Conservation (phyloP, 768 basidiomycete species). For the Amanita brunnescens region DNA sequence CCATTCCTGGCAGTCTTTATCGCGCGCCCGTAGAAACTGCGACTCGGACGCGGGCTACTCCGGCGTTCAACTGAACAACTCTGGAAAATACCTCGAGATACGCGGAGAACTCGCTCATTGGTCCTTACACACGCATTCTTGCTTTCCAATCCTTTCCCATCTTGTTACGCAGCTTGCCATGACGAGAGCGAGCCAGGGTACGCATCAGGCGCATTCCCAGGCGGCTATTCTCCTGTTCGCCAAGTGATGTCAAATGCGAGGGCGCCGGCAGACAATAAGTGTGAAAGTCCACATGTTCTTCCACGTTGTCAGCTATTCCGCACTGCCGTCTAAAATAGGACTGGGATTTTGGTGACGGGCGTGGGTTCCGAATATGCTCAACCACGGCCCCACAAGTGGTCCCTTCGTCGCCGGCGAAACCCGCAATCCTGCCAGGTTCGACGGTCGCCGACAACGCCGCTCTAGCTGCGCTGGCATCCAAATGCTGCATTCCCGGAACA, state of each 20-base stretch:
- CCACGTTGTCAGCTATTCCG: conserved; percentile 1
- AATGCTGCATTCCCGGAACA: no score
- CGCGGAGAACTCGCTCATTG: background rate
- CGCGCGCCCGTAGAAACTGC: background rate
- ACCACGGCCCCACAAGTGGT: no score
- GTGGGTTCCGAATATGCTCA: no score
- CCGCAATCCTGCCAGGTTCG: no score
- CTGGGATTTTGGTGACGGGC: no score
- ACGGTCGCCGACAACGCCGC: no score
- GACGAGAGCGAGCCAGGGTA: background rate
- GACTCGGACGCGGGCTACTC: background rate
- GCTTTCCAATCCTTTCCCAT: background rate
- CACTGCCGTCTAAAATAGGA: no score
- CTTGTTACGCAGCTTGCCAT: background rate
- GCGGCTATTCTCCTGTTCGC: background rate
- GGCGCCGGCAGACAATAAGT: background rate
- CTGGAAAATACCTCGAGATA: background rate
- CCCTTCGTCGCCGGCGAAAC: no score
- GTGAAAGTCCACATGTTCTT: background rate
- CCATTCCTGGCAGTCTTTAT: background rate
- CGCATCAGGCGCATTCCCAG: background rate
- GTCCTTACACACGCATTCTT: background rate
- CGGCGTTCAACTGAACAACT: conserved; percentile 3
- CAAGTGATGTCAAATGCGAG: background rate
- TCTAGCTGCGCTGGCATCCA: no score